These are phyloP conservation scores for Psilocybe cyanescens DNA, from an alignment of 768 basidiomycete genomes.

Conservation along the genomic window DNA sequence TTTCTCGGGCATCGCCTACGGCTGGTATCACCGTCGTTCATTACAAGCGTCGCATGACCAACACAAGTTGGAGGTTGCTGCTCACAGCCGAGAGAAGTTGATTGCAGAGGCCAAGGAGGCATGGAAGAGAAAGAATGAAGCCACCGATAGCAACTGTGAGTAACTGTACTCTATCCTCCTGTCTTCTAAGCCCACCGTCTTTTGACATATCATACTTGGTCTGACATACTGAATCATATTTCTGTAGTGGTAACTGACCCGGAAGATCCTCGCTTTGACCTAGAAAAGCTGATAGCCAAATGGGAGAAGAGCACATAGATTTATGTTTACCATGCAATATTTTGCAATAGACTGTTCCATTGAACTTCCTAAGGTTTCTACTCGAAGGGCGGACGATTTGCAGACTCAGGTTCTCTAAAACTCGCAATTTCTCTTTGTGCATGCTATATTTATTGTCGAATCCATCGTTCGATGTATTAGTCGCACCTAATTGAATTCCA, in stretches of 20 bases:
- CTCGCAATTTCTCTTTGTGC: background rate
- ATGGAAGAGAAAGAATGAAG: slow-evolving; percentile 80
- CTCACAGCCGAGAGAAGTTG: slow-evolving; percentile 75
- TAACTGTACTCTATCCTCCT: slow-evolving; percentile 19
- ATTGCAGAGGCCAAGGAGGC: slow-evolving; percentile 89
- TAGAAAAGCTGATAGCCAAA: slow-evolving; percentile 85
- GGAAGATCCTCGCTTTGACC: slow-evolving; percentile 93
- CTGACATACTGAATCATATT: slow-evolving; percentile 14
- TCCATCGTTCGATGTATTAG: background rate
- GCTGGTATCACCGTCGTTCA: slow-evolving; percentile 90
- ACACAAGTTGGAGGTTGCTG: slow-evolving; percentile 73
- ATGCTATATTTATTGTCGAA: slow-evolving; percentile 1
- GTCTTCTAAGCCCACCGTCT: slow-evolving; percentile 8
- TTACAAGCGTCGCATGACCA: slow-evolving; percentile 82
- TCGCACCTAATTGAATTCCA: background rate
- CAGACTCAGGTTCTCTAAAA: background rate
- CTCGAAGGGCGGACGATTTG: background rate
- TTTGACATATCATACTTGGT: background rate
- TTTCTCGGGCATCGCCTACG: slow-evolving; percentile 85
- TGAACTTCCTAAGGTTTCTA: slow-evolving; percentile 3
- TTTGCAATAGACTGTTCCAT: slow-evolving; percentile 26
- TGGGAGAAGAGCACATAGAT: slow-evolving; percentile 73
- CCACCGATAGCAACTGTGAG: slow-evolving; percentile 59
- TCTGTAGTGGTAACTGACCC: slow-evolving; percentile 86
- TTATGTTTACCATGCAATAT: slow-evolving; percentile 22